These are phyloP conservation scores for Scleromitrula shiraiana DNA, from an alignment of 2,329 filamentous ascomycete species.

Conservation along the genomic window DNA sequence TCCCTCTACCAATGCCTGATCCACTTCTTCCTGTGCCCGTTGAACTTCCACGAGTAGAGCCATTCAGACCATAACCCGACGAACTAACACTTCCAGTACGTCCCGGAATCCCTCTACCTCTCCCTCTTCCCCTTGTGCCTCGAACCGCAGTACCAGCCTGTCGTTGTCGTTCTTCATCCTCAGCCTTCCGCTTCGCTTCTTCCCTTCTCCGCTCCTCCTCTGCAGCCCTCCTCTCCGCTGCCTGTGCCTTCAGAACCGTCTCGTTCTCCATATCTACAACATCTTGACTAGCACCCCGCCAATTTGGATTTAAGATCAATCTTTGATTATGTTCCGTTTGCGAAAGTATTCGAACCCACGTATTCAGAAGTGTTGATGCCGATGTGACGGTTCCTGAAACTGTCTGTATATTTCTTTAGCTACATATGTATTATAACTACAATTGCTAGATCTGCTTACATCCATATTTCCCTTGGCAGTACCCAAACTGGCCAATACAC, in stretches of 20 bases:
- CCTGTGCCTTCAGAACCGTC: constrained; percentile 62
- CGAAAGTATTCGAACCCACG: constrained; percentile 91
- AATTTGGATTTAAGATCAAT: constrained; percentile 76
- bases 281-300: constrained; percentile 85
- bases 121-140: constrained; percentile 26
- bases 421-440: neutral
- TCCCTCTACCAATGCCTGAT: constrained; percentile 33
- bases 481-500: constrained; percentile 62
- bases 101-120: constrained; percentile 22
- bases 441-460: constrained; percentile 36
- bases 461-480: constrained; percentile 71
- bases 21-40: constrained; percentile 16
- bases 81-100: constrained; percentile 20
- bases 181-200: constrained; percentile 54
- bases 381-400: constrained; percentile 80
- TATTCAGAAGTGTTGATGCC: constrained; percentile 82
- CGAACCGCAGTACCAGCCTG: constrained; percentile 34
- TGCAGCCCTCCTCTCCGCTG: constrained; percentile 64
- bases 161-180: constrained; percentile 47
- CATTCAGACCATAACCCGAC: constrained; percentile 15
- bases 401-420: constrained; percentile 44
- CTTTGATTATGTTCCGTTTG: constrained; percentile 98
- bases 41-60: constrained; percentile 23
- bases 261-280: constrained; percentile 81
- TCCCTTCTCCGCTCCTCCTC: constrained; percentile 75